Conservation (phyloP, 495 filamentous ascomycete species). For the Talaromyces proteolyticus region DNA sequence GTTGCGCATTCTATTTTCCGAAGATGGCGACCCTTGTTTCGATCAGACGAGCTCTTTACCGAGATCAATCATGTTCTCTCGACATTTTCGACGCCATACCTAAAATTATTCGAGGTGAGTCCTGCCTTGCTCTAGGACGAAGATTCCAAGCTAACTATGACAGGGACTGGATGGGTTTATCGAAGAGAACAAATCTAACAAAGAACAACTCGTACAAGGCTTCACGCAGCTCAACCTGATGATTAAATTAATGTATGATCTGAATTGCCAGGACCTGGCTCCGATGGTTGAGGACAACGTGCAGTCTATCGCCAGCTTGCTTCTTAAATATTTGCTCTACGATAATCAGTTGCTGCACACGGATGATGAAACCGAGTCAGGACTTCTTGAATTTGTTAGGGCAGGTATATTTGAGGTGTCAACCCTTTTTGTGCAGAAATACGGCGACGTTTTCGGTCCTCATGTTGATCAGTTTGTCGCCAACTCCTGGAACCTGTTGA, state of each 20-base stretch:
- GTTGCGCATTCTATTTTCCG: constrained; percentile 98
- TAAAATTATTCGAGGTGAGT: constrained; percentile 67
- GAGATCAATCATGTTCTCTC: constrained; percentile 92
- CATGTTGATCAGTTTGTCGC: constrained; percentile 77
- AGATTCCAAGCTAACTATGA: constrained; percentile 9
- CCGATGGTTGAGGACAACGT: constrained; percentile 88
- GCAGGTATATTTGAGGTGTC: constrained; percentile 88
- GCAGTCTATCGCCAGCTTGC: constrained; percentile 60
- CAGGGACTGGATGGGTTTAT: constrained; percentile 76
- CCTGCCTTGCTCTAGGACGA: background rate
- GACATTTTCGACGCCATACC: constrained; percentile 76
- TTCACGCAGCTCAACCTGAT: constrained; percentile 81
- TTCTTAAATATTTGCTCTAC: constrained; percentile 92
- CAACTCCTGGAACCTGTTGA: constrained; percentile 86
- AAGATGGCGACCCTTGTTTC: constrained; percentile 88
- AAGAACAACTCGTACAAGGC: constrained; percentile 61
- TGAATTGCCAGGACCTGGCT: constrained; percentile 93
- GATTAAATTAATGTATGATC: constrained; percentile 88
- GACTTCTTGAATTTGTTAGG: constrained; percentile 76
- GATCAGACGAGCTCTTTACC: constrained; percentile 81
- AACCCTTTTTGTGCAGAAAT: constrained; percentile 85
- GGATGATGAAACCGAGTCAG: constrained; percentile 81
- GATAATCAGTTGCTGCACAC: constrained; percentile 75
- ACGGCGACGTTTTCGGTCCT: constrained; percentile 80
- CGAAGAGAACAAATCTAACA: constrained; percentile 67